phyloP scores from a whole-genome alignment of 495 filamentous ascomycete species.

The Aspergillus diversus region DNA sequence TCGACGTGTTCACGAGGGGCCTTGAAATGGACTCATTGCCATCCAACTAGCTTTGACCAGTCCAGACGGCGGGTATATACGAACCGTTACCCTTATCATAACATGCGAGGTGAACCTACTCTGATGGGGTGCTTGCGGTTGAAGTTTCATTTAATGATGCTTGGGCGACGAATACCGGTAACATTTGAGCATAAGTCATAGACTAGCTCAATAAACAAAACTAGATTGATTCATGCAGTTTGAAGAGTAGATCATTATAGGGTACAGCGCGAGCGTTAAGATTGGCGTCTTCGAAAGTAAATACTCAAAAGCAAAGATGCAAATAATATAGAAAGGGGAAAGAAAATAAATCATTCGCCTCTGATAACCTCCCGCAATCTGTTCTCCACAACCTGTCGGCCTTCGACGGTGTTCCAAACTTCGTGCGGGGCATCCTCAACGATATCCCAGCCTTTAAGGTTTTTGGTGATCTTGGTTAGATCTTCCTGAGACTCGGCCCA shows the following conservation, averaged over 20 bases:
- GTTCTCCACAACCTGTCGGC: slow-evolving; percentile 70
- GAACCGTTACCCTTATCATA: neutral
- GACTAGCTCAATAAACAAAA: neutral
- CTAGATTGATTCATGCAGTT: neutral
- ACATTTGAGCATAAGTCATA: neutral
- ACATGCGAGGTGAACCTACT: neutral
- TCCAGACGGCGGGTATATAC: no score
- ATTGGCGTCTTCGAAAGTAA: neutral
- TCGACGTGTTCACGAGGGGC: neutral
- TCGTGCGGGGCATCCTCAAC: slow-evolving; percentile 83
- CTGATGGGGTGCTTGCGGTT: neutral
- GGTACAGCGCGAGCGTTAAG: neutral
- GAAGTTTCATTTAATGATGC: neutral
- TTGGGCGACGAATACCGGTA: neutral
- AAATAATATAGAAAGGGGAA: neutral
- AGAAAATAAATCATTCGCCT: slow-evolving; percentile 8
- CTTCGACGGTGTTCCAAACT: slow-evolving; percentile 75
- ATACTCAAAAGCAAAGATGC: neutral
- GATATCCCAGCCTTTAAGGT: slow-evolving; percentile 82
- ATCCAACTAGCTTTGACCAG: no score
- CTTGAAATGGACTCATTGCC: no score
- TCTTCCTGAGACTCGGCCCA: slow-evolving; percentile 86
- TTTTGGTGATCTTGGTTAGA: slow-evolving; percentile 74
- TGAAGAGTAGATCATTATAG: neutral
- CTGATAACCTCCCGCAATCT: slow-evolving; percentile 64